Percentiles rank a stretch among this genome's conserved stretches.
These are phyloP conservation scores for Pseudocercospora macadamiae DNA, from an alignment of 2,329 filamentous ascomycete genomes.

Conservation along the genomic window DNA sequence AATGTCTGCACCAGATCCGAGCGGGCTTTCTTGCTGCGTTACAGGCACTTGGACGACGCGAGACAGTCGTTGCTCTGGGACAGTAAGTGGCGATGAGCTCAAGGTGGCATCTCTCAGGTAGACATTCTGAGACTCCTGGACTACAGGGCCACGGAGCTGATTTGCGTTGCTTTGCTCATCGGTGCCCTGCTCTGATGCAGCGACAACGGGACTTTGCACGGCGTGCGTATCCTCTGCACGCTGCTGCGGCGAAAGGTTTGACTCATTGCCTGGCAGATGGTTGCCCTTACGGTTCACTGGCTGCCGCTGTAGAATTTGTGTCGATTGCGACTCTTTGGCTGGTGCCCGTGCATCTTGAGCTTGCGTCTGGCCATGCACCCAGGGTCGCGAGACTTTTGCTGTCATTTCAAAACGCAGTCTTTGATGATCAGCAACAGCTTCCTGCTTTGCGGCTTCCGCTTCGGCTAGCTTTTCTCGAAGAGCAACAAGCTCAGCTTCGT, in stretches of 20 bases:
- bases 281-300: too few relatives aligned
- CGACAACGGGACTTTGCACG: not conserved
- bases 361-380: too few relatives aligned
- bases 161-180: not conserved
- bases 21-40: not conserved
- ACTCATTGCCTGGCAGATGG: too few relatives aligned
- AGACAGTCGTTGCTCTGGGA: not conserved
- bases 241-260: too few relatives aligned
- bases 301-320: too few relatives aligned
- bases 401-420: too few relatives aligned
- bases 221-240: too few relatives aligned
- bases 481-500: too few relatives aligned
- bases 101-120: too few relatives aligned
- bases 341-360: too few relatives aligned
- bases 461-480: not conserved
- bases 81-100: not conserved
- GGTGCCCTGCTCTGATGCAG: not conserved
- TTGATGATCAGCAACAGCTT: not conserved
- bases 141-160: not conserved
- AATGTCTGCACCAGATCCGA: not conserved
- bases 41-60: not conserved
- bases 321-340: too few relatives aligned
- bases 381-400: too few relatives aligned
- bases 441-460: not conserved
- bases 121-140: not conserved